phyloP scores from a whole-genome alignment of 2,329 filamentous ascomycete genomes.

The Stemphylium lycopersici region DNA sequence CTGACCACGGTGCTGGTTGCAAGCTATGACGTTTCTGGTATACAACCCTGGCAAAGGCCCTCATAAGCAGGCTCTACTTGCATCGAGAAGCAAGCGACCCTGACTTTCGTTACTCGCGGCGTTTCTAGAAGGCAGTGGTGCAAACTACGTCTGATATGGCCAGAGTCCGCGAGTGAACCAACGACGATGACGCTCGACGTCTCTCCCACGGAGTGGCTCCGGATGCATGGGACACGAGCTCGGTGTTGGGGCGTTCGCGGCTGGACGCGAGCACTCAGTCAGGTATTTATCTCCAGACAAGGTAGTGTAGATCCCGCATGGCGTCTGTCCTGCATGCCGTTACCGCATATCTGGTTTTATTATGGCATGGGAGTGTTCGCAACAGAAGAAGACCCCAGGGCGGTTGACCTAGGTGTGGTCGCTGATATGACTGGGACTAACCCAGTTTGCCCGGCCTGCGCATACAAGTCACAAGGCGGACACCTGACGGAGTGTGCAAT shows the following conservation, averaged over 20 bases:
- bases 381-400: constrained; percentile 4
- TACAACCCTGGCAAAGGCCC: constrained; percentile 16
- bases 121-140: not conserved
- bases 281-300: not conserved
- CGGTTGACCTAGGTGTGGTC: constrained; percentile 5
- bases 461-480: not conserved
- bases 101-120: not conserved
- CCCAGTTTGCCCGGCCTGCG: not conserved
- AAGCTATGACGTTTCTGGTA: constrained; percentile 31
- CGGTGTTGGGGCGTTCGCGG: too few relatives aligned
- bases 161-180: not conserved
- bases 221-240: too few relatives aligned
- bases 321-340: not conserved
- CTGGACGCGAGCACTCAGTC: not conserved
- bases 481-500: not conserved
- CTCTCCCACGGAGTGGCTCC: too few relatives aligned
- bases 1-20: constrained; percentile 38
- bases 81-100: not conserved
- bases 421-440: too few relatives aligned
- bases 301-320: constrained; percentile 5
- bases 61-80: constrained; percentile 8
- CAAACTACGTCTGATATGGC: too few relatives aligned
- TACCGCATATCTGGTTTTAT: constrained; percentile 3
- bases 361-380: constrained; percentile 7
- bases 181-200: too few relatives aligned